phyloP scores from a whole-genome alignment of 139 green algal genomes.

The Micractinium sp. region DNA sequence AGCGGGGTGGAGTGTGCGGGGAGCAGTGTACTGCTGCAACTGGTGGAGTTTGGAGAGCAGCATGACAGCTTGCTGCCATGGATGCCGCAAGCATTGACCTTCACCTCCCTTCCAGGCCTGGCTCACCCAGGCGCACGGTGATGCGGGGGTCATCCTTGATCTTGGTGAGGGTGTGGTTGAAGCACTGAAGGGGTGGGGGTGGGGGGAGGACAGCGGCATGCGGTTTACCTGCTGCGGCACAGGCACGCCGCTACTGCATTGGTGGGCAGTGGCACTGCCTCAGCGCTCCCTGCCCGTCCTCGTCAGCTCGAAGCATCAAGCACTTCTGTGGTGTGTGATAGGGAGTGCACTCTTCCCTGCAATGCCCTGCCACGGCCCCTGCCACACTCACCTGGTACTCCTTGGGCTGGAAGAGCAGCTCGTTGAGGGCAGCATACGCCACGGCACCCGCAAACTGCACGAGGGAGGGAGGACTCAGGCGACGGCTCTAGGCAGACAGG shows the following conservation, averaged over 20 bases:
- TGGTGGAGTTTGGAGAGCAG: no score
- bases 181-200: neutral
- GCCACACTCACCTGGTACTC: constrained; percentile 62
- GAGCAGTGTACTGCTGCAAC: no score
- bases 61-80: neutral
- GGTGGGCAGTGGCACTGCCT: neutral
- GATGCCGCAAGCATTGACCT: neutral
- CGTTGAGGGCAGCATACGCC: constrained; percentile 65
- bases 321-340: no score
- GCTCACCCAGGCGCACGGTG: constrained; percentile 66
- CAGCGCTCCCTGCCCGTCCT: no score
- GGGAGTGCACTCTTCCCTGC: neutral
- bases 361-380: neutral
- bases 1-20: no score
- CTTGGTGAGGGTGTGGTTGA: constrained; percentile 79
- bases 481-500: no score
- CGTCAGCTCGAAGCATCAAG: no score
- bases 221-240: neutral
- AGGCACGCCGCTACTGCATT: no score
- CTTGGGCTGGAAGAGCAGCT: constrained; percentile 84
- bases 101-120: neutral
- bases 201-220: neutral
- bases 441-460: constrained; percentile 53
- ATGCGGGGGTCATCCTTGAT: constrained; percentile 89
- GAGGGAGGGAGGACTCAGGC: no score